Conservation (phyloP, 352 stramenopile species). For the Lagenidium giganteum region DNA sequence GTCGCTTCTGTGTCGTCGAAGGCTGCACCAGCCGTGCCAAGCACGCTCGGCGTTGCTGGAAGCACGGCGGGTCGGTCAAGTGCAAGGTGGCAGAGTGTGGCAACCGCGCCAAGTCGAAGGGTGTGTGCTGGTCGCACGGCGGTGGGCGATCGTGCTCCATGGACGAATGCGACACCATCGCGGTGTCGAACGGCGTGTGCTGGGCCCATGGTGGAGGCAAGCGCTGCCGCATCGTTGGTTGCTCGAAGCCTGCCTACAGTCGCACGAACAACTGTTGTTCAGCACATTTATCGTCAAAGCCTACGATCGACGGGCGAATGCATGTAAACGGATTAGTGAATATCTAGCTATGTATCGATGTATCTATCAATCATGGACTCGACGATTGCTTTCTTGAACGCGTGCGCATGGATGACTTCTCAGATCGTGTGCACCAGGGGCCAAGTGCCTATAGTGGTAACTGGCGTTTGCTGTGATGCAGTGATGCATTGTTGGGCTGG, state of each 20-base stretch:
- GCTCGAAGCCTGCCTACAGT: slow-evolving; percentile 15
- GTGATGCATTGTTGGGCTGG: too few species aligned
- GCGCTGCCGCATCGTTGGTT: slow-evolving; percentile 9
- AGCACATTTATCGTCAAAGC: too few species aligned
- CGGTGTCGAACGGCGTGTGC: slow-evolving; percentile 20
- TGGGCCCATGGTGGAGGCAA: slow-evolving; percentile 23
- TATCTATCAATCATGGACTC: too few species aligned
- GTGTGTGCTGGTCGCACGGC: slow-evolving; percentile 19
- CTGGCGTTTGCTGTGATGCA: too few species aligned
- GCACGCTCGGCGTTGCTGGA: slow-evolving; percentile 16
- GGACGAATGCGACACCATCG: slow-evolving; percentile 13
- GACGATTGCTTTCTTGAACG: too few species aligned
- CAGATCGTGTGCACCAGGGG: too few species aligned
- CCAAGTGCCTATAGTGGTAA: too few species aligned
- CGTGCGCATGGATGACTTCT: too few species aligned
- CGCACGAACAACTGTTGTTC: slow-evolving; percentile 17
- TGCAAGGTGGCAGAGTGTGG: slow-evolving; percentile 11
- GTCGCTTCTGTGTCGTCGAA: slow-evolving; percentile 14
- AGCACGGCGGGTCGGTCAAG: slow-evolving; percentile 18
- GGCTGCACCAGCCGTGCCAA: slow-evolving; percentile 17
- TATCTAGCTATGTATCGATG: too few species aligned
- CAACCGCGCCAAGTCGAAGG: slow-evolving; percentile 21
- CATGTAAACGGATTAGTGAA: too few species aligned
- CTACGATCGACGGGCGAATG: too few species aligned
- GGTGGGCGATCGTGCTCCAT: slow-evolving; percentile 6